Base-by-base conservation (phyloP, 768 basidiomycete genomes). In the Leccinum boreale region DNA sequence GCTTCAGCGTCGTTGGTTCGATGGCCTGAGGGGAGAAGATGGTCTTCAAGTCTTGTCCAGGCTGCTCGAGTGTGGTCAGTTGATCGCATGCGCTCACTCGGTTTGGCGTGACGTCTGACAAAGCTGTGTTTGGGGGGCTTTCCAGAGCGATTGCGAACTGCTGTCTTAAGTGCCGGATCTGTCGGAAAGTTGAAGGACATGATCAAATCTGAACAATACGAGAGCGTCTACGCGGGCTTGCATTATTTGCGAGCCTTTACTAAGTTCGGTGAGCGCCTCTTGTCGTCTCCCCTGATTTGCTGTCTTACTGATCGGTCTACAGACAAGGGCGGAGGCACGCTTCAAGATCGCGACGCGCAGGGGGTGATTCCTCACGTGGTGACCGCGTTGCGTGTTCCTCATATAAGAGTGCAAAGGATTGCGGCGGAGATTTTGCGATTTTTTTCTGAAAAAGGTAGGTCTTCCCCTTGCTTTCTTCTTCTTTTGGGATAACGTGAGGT, bases 1-100 rank as follows among this genome's bases (percentile, higher is more conserved):
- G 69, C 53, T 70, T 29, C 56, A 29, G 48, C 62, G 60, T 50
- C 61, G 67, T 44, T 67, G 70, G 67, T 70, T 71, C n/a, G 69
- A 71, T 19, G 68, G 61, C 10, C 14, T 59, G n/a, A 57, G 53
- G 1, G 67, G 67, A 35, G 70, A 70, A 60, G 70, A 70, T 26
- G 65, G 65, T 21, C 53, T 70, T 1, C 57, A 56, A 24, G 62
- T 62, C n/a, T 44, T 70, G 1, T 55, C 53, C 4, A 47, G 58
- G 28, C 15, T 71, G 5, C 49, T 71, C 5, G 52, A 58, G 15
- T 58, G 66, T 49, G 65, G 69, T 70, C 36, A 58, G 70, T 60
- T 3, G 14, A 8, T 42, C 4, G n/a, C 28, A 29, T 10, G 12
- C 2, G 5, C 0, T 31, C 10, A 12, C 3, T 19, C 12, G 24